Evolutionary conservation across 768 basidiomycete genomes (phyloP).

Genomic region (Exsudoporus frostii): DNA sequence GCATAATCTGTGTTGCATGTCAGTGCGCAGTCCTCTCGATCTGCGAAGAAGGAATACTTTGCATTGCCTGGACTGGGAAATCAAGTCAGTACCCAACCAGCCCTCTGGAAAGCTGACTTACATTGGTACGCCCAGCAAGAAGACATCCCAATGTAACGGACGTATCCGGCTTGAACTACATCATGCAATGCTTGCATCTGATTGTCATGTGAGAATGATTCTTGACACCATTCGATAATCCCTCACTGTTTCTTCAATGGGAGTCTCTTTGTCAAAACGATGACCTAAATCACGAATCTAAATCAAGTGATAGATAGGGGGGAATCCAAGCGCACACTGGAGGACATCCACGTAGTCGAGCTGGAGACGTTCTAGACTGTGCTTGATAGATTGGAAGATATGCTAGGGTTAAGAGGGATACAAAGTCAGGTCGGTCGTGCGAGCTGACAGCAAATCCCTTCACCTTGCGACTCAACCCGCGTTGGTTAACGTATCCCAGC

Average conservation of each 20-base stretch:
- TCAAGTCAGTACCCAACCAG: background rate
- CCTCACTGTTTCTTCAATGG: background rate
- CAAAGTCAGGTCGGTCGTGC: background rate
- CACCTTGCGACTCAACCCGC: slow-evolving; percentile 1
- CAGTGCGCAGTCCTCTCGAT: background rate
- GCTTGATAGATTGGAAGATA: slow-evolving; percentile 1
- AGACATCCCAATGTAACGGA: slow-evolving; percentile 2
- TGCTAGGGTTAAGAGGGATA: background rate
- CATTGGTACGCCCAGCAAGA: slow-evolving; percentile 3
- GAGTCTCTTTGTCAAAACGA: background rate
- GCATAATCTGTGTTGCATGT: background rate
- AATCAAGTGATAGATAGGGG: background rate
- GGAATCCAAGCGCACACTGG: background rate
- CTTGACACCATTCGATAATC: background rate
- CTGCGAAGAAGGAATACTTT: background rate
- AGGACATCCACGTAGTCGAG: slow-evolving; percentile 1
- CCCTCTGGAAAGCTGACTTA: background rate
- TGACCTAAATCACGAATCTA: background rate
- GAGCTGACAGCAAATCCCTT: slow-evolving; percentile 37
- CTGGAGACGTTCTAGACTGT: background rate
- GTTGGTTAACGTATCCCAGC: background rate
- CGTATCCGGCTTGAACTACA: background rate
- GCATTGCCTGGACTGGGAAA: background rate
- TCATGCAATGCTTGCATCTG: slow-evolving; percentile 2
- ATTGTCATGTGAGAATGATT: background rate